These are phyloP conservation scores for Fusarium siculi DNA, from an alignment of 2,329 filamentous ascomycete species.

Conservation along the genomic window DNA sequence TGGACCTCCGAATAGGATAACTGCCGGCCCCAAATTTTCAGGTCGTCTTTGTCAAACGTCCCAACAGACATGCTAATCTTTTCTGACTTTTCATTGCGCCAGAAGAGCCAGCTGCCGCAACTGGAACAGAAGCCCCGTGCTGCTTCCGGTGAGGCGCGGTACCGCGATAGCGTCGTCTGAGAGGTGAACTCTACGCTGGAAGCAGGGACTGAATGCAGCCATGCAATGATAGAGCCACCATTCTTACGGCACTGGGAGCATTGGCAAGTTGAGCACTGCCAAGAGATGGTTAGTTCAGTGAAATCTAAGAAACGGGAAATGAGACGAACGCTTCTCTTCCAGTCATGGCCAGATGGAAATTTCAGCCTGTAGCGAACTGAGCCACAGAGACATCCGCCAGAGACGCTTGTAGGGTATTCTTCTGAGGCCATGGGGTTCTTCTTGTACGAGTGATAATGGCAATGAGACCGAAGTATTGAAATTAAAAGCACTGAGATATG, in stretches of 20 bases:
- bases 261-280: constrained; percentile 60
- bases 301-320: background rate
- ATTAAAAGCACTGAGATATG: background rate
- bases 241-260: constrained; percentile 66
- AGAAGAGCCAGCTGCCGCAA: constrained; percentile 63
- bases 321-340: constrained; percentile 48
- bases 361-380: constrained; percentile 60
- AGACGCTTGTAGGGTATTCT: constrained; percentile 51
- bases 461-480: background rate
- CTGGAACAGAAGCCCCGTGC: constrained; percentile 60
- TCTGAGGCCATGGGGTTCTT: constrained; percentile 31
- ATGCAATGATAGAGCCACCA: constrained; percentile 59
- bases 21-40: constrained; percentile 53
- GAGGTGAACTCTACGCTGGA: constrained; percentile 51
- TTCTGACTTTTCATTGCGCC: constrained; percentile 49
- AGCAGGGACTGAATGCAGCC: constrained; percentile 52
- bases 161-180: constrained; percentile 51
- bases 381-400: constrained; percentile 64
- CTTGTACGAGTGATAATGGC: background rate
- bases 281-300: background rate
- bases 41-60: constrained; percentile 56
- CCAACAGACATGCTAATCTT: constrained; percentile 54
- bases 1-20: constrained; percentile 54
- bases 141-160: constrained; percentile 52
- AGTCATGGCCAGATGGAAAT: constrained; percentile 59